Evolutionary conservation across 805 yeast species (phyloP), one percentile per base, ranked within the genome.

Genomic region (Ogataea saltuana): DNA sequence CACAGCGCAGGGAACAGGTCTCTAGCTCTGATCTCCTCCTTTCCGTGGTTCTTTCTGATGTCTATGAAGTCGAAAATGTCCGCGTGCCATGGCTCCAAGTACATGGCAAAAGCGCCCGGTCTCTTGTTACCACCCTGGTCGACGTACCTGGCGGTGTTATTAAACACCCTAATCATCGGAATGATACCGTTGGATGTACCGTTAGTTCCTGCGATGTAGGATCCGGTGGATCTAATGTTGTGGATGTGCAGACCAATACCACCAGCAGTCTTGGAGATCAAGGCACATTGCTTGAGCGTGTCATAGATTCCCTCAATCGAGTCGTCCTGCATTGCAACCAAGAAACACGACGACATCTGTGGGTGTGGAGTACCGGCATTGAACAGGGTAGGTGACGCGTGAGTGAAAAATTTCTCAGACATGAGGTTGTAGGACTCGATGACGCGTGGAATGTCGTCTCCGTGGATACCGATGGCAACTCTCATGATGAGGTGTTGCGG

Each of bases 41-140:
- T 78, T 55, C 83, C 83, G 59, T 78, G 83, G 59, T 78, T 78
- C 65, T 78, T 78, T 63, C 82, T 70, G 50, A 78, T 73, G 56
- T 78, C 82, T 44, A 78, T 69, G 52, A 78, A 76, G 45, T 78
- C 82, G 53, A 78, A 73, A 49, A 78, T 70, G 59, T 78, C 83
- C 6, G 80, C 64, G 58, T 78, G 83, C 83, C 83, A 78, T 57
- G 83, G 83, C 63, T 78, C 83, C 39, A 77, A 59, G 61, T 78
- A 78, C 41, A 78, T 61, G 16, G 83, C 83, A 61, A 78, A 76
- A 11, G 83, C 83, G 57, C 83, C 83, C 12, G 83, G 83, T 61
- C 83, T 67, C 64, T 78, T 78, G 63, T 78, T 78, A 53, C 83
- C 83, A 59, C 83, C 83, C 63, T 78, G 83, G 56, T 78, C 83